Evolutionary conservation across 768 basidiomycete genomes (phyloP).

Genomic region (Boletus patriciae): DNA sequence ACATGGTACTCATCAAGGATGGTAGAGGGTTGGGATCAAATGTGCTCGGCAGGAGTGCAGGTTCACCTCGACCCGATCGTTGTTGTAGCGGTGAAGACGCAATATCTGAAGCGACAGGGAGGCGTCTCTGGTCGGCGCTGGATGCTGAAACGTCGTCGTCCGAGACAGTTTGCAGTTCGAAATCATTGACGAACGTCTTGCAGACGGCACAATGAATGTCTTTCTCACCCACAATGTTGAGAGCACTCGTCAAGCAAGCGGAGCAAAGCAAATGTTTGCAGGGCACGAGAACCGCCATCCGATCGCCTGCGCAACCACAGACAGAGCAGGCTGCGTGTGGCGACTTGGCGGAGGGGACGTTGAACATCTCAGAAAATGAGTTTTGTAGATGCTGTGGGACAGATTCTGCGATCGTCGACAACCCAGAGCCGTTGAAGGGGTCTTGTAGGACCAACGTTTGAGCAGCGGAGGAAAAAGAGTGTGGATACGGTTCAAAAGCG

Average conservation of each 20-base stretch:
- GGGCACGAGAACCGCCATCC: conserved; percentile 67
- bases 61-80: conserved; percentile 26
- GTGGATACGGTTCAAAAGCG: conserved; percentile 52
- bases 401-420: conserved; percentile 36
- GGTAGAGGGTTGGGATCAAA: conserved; percentile 28
- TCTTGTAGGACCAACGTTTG: conserved; percentile 42
- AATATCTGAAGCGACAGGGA: conserved; percentile 13
- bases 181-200: conserved; percentile 66
- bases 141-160: conserved; percentile 29
- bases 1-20: conserved; percentile 35
- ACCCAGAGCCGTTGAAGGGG: conserved; percentile 39
- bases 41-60: conserved; percentile 29
- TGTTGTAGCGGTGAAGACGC: conserved; percentile 25
- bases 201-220: conserved; percentile 85
- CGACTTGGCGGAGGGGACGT: conserved; percentile 7
- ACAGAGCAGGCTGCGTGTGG: conserved; percentile 54
- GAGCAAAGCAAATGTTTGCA: conserved; percentile 79
- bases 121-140: conserved; percentile 12
- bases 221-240: conserved; percentile 89
- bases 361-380: conserved; percentile 27
- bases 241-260: conserved; percentile 76
- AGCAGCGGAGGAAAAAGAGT: conserved; percentile 35
- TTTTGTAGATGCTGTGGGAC: conserved; percentile 24
- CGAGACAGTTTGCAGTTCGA: conserved; percentile 46
- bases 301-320: conserved; percentile 50